Evolutionary conservation across 345 rosid genomes (phyloP).

Genomic region (Ricinus communis): DNA sequence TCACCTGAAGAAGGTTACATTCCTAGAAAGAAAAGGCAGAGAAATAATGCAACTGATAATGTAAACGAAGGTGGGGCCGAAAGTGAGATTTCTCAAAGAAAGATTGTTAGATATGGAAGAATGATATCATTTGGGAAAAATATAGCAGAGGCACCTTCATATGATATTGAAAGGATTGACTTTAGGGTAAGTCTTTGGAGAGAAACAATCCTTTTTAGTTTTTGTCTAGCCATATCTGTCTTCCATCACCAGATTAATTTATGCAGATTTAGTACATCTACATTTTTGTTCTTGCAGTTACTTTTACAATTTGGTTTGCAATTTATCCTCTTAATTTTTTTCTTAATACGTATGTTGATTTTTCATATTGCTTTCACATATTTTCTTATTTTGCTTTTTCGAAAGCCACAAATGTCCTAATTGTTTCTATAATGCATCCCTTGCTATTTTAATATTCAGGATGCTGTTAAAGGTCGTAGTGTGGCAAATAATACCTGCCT

Average conservation of each 20-base stretch:
- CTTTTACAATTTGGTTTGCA: not conserved
- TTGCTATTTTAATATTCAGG: slow-evolving; percentile 45
- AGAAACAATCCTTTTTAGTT: not conserved
- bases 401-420: not conserved
- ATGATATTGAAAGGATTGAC: slow-evolving; percentile 69
- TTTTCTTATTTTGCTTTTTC: not conserved
- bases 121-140: slow-evolving; percentile 86
- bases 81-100: slow-evolving; percentile 36
- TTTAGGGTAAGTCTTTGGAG: slow-evolving; percentile 58
- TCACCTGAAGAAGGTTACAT: slow-evolving; percentile 73
- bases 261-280: not conserved
- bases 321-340: not conserved
- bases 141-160: slow-evolving; percentile 62
- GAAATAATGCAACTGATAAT: slow-evolving; percentile 39
- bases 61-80: slow-evolving; percentile 29
- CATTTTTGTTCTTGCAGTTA: not conserved
- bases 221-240: not conserved
- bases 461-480: slow-evolving; percentile 69
- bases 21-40: slow-evolving; percentile 44
- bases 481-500: slow-evolving; percentile 65
- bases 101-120: slow-evolving; percentile 67
- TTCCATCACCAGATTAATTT: not conserved
- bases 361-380: not conserved
- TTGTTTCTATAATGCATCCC: not conserved
- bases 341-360: not conserved